Conservation (phyloP, 2,329 filamentous ascomycete species). For the Bimuria novae-zelandiae region DNA sequence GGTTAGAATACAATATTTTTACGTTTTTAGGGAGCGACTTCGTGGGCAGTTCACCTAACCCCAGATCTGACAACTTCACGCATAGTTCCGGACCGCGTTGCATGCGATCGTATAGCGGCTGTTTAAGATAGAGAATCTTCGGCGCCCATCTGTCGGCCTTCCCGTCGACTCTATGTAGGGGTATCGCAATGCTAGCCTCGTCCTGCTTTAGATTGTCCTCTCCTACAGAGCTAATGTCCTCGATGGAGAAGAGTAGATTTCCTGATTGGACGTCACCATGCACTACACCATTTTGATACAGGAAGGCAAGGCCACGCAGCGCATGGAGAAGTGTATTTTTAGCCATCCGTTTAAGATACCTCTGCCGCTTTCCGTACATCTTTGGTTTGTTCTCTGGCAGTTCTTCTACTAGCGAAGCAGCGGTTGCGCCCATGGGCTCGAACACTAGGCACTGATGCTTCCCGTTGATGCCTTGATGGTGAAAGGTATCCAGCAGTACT, state of each 20-base stretch:
- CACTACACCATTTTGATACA: slow-evolving; percentile 48
- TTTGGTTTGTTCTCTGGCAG: slow-evolving; percentile 19
- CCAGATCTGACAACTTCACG: slow-evolving; percentile 40
- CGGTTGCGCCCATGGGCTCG: slow-evolving; percentile 14
- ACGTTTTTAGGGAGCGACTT: neutral
- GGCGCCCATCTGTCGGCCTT: slow-evolving; percentile 38
- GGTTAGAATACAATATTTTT: slow-evolving; percentile 1
- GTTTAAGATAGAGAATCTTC: slow-evolving; percentile 31
- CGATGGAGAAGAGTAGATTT: slow-evolving; percentile 45
- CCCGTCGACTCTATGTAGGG: slow-evolving; percentile 26
- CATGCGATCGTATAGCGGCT: slow-evolving; percentile 32
- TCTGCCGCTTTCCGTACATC: slow-evolving; percentile 12
- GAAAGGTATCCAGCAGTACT: slow-evolving; percentile 8
- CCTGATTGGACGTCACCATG: slow-evolving; percentile 50
- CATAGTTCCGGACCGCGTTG: slow-evolving; percentile 23
- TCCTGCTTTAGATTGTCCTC: slow-evolving; percentile 26
- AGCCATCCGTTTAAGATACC: slow-evolving; percentile 31
- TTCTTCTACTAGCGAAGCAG: slow-evolving; percentile 16
- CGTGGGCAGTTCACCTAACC: slow-evolving; percentile 19
- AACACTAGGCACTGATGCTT: slow-evolving; percentile 15
- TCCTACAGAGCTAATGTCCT: slow-evolving; percentile 27
- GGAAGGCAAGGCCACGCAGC: slow-evolving; percentile 42
- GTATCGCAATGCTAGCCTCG: slow-evolving; percentile 22
- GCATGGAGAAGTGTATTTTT: slow-evolving; percentile 43
- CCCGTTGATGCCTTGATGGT: slow-evolving; percentile 14